Base-by-base conservation (phyloP, 345 rosid genomes). In the Corchorus olitorius region DNA sequence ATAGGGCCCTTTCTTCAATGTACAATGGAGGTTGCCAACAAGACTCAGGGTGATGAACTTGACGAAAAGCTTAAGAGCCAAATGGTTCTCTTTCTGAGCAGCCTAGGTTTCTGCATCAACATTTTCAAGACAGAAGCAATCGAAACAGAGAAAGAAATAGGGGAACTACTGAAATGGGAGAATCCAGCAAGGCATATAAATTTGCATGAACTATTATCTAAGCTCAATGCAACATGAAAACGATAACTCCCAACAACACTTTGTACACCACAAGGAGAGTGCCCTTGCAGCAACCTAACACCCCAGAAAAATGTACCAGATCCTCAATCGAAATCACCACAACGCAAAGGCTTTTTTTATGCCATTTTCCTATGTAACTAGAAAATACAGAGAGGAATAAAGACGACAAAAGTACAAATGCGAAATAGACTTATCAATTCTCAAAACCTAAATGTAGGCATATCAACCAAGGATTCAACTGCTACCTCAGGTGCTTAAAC, bases 41-140 rank as follows among this genome's bases (percentile, higher is more conserved):
- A 34, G 65, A 82, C 77, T n/a, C 72, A 80, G 48, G 54, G n/a
- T 59, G 50, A 33, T 48, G 86, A 84, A 76, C 82, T 64, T n/a
- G 86, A 83, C 49, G 86, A 83, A 78, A 79, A 58, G 74, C 62
- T 76, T 15, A 85, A 82, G 85, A 82, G 78, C 73, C 83, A 79
- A 76, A 81, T 78, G 70, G 70, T 78, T 53, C 75, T 90, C 59
- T 73, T 84, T 73, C 62, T 84, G 37, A 82, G 87, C 56, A 81
- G 89, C 75, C 65, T 88, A 46, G 88, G 84, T 11, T 93, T 90
- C 81, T 84, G 94, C 90, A 84, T 88, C 45, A 82, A 77, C 70
- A 80, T 68, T 80, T 75, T 92, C 75, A 78, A 84, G 78, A 82
- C 69, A 72, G 97, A 89, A 85, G 83, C 87, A 66, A 60, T 6